Percentiles rank a stretch among this genome's conserved stretches.
Conservation (phyloP, 169 alveolate species). For the Plasmodium cynomolgi region DNA sequence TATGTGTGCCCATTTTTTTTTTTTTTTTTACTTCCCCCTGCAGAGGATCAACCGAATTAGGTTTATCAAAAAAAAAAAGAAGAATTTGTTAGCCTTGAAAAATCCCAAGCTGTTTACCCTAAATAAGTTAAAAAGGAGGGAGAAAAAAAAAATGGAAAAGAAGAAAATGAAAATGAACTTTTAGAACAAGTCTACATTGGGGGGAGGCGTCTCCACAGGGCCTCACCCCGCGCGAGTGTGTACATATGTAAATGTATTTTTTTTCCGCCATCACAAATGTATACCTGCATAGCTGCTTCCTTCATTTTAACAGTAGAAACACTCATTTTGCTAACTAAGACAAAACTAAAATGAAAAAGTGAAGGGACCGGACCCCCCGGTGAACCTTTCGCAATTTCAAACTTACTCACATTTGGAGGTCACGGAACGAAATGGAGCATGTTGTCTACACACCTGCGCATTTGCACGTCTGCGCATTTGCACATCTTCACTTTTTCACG, state of each 20-base stretch:
- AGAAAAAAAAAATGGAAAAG: slow-evolving; percentile 30
- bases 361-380: neutral
- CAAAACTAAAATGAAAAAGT: neutral
- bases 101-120: slow-evolving; percentile 35
- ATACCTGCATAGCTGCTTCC: neutral
- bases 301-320: neutral
- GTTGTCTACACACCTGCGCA: neutral
- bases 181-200: slow-evolving; percentile 25
- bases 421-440: neutral
- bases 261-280: neutral
- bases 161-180: slow-evolving; percentile 14
- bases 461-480: neutral
- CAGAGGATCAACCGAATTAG: slow-evolving; percentile 55
- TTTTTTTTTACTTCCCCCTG: neutral
- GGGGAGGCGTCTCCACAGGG: neutral
- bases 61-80: slow-evolving; percentile 39
- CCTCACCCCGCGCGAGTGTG: neutral
- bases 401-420: neutral
- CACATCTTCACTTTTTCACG: too few species aligned
- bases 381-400: neutral
- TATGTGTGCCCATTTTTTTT: neutral
- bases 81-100: slow-evolving; percentile 45
- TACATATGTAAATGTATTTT: neutral
- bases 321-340: neutral
- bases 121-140: slow-evolving; percentile 37